A percentile compares a stretch with the other conserved stretches of the same genome.
phyloP scores from a whole-genome alignment of 176 grass and related monocot species.

The Lolium perenne region DNA sequence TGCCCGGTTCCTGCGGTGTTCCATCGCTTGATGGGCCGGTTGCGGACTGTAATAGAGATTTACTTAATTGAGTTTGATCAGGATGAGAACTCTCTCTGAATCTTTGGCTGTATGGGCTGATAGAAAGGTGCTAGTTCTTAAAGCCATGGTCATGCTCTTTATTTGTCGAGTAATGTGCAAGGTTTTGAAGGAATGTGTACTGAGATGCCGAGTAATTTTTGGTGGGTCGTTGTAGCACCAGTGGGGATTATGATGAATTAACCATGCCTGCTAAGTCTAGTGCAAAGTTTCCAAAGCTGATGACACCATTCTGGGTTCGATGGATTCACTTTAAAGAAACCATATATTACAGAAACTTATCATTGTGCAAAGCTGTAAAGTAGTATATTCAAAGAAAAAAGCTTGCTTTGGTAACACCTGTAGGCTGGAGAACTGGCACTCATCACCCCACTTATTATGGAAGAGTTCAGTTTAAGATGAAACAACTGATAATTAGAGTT shows the following conservation, averaged over 20 bases:
- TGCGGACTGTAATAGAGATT: slow-evolving; percentile 15
- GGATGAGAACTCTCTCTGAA: not conserved
- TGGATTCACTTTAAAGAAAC: not conserved
- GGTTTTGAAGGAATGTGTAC: not conserved
- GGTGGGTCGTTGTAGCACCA: not conserved
- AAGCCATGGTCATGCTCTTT: not conserved
- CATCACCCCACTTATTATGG: not conserved
- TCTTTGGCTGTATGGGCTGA: not conserved
- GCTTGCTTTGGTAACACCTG: not conserved
- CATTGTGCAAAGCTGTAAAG: not conserved
- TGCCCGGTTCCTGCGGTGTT: too few relatives aligned
- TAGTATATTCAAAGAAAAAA: slow-evolving; percentile 7
- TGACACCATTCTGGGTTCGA: not conserved
- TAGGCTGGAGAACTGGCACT: not conserved
- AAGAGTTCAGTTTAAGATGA: not conserved
- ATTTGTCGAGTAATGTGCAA: not conserved
- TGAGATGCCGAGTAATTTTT: not conserved
- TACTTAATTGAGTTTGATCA: slow-evolving; percentile 8
- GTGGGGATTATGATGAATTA: not conserved
- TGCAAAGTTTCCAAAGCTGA: not conserved
- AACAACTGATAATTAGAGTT: not conserved
- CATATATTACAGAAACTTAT: not conserved
- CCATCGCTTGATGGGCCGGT: not conserved
- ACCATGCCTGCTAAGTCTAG: not conserved
- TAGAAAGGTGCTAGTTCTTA: not conserved